Evolutionary conservation across 164 flowering plant species (phyloP).

Genomic region (Vitis vinifera): DNA sequence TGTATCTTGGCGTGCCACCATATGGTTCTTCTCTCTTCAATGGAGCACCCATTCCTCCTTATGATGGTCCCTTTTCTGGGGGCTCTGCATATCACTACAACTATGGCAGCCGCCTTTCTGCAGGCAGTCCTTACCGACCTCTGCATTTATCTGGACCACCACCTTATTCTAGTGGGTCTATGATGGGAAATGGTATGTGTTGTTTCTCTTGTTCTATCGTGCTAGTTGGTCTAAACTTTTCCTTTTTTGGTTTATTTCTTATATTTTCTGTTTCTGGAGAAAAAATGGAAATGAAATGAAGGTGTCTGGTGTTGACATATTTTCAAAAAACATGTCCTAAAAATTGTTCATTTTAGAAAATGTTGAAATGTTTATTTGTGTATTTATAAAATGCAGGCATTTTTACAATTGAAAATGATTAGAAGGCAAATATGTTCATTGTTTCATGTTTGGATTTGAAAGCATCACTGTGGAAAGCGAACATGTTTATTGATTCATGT

Average conservation of each 20-base stretch:
- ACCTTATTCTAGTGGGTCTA: constrained; percentile 81
- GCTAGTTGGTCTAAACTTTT: neutral
- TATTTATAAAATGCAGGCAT: too few relatives aligned
- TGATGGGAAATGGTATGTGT: constrained; percentile 67
- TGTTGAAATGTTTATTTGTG: too few relatives aligned
- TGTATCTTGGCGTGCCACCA: constrained; percentile 82
- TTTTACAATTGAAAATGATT: too few relatives aligned
- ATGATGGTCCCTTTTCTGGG: constrained; percentile 82
- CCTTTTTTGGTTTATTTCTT: neutral
- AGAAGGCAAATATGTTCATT: too few relatives aligned
- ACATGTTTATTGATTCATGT: too few relatives aligned
- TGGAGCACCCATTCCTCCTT: constrained; percentile 75
- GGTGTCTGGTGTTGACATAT: too few relatives aligned
- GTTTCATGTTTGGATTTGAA: too few relatives aligned
- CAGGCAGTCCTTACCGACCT: constrained; percentile 85
- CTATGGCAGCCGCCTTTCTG: constrained; percentile 69
- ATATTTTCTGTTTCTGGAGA: neutral
- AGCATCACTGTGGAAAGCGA: too few relatives aligned
- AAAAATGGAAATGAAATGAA: too few relatives aligned
- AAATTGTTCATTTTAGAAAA: too few relatives aligned
- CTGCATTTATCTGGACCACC: constrained; percentile 74
- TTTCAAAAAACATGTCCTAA: too few relatives aligned
- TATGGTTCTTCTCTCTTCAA: constrained; percentile 83
- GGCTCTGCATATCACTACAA: constrained; percentile 87
- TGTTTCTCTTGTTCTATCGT: neutral